These are phyloP conservation scores for Erythrobasidium yunnanense DNA, from an alignment of 768 basidiomycete genomes.

Conservation along the genomic window DNA sequence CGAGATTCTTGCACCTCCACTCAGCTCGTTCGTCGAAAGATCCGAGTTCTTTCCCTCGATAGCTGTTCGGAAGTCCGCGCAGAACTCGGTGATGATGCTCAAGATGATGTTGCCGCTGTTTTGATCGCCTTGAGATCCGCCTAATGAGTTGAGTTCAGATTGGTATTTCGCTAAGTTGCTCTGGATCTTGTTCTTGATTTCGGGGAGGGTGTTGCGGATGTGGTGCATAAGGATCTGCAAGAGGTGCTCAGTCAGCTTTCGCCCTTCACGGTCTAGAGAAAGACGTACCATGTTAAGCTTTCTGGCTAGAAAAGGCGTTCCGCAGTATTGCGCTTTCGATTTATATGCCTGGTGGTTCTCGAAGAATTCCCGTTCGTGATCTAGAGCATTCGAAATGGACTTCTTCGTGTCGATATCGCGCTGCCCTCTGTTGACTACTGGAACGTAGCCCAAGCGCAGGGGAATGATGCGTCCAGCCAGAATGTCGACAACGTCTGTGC, in stretches of 20 bases:
- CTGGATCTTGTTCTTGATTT: constrained; percentile 92
- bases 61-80: constrained; percentile 85
- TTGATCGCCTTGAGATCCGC: constrained; percentile 71
- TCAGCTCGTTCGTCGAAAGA: constrained; percentile 83
- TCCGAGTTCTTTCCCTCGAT: constrained; percentile 98
- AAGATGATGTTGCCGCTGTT: constrained; percentile 85
- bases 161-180: constrained; percentile 80
- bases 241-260: background rate
- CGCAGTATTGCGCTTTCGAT: constrained; percentile 88
- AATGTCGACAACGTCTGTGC: constrained; percentile 97
- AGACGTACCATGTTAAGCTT: constrained; percentile 78
- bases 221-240: constrained; percentile 94
- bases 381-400: constrained; percentile 71
- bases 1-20: constrained; percentile 96
- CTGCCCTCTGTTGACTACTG: constrained; percentile 96
- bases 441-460: constrained; percentile 89
- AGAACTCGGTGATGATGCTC: constrained; percentile 96
- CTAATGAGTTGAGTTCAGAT: constrained; percentile 68
- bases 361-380: constrained; percentile 83
- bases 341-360: constrained; percentile 89
- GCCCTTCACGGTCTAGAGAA: background rate
- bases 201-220: constrained; percentile 91
- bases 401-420: constrained; percentile 88
- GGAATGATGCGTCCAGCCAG: constrained; percentile 94
- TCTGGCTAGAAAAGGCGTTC: constrained; percentile 86